Percentiles rank a stretch among this genome's conserved stretches.
Evolutionary conservation across 2,329 filamentous ascomycete species (phyloP).

Genomic region (Bimuria novae-zelandiae): DNA sequence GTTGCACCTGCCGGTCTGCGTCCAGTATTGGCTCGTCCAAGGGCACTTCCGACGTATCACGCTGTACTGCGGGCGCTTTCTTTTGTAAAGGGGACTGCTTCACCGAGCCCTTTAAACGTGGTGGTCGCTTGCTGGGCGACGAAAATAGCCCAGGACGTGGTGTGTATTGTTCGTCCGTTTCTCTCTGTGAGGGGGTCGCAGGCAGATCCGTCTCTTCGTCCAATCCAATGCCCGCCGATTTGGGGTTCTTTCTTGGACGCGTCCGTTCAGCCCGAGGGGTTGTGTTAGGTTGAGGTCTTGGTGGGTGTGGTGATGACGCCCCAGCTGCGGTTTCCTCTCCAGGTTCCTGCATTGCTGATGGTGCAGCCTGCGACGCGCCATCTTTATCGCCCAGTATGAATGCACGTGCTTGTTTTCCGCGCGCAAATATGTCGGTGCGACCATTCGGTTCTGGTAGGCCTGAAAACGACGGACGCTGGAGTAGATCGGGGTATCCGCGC

Average conservation of each 20-base stretch:
- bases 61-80: constrained; percentile 21
- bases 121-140: constrained; percentile 39
- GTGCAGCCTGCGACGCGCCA: background rate
- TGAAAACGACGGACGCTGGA: constrained; percentile 24
- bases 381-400: constrained; percentile 23
- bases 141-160: constrained; percentile 33
- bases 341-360: background rate
- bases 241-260: background rate
- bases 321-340: constrained; percentile 2
- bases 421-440: constrained; percentile 18
- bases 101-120: constrained; percentile 18
- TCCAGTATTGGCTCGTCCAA: constrained; percentile 16
- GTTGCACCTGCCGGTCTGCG: constrained; percentile 2
- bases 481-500: constrained; percentile 44
- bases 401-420: constrained; percentile 28
- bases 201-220: constrained; percentile 27
- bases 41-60: constrained; percentile 14
- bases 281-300: constrained; percentile 5
- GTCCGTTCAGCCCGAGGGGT: constrained; percentile 17
- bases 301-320: background rate
- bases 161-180: constrained; percentile 21
- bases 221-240: background rate
- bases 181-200: constrained; percentile 24
- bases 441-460: constrained; percentile 15
- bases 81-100: constrained; percentile 22